These are phyloP conservation scores for Ceratorhiza oryzae-sativae DNA, from an alignment of 1,284 basidiomycete species.

Conservation along the genomic window DNA sequence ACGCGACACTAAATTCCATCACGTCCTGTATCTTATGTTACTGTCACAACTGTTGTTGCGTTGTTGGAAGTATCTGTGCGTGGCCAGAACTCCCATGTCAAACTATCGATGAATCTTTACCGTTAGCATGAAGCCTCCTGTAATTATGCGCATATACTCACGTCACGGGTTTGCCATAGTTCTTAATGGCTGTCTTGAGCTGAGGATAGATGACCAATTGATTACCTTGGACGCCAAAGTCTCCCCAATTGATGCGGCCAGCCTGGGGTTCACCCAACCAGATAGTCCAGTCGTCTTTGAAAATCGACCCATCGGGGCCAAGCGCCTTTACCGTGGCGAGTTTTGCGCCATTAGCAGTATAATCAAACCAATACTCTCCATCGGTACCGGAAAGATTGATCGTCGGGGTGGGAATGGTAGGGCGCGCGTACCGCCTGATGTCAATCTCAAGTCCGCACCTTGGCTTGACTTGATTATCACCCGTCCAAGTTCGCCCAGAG, in stretches of 20 bases:
- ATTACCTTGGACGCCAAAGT: conserved; percentile 1
- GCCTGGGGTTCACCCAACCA: conserved; percentile 37
- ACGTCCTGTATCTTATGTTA: conserved; percentile 10
- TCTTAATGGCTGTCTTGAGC: conserved; percentile 24
- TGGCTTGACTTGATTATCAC: conserved; percentile 32
- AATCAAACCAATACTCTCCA: conserved; percentile 18
- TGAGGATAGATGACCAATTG: conserved; percentile 16
- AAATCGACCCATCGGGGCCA: conserved; percentile 28
- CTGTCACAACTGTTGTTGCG: conserved; percentile 26
- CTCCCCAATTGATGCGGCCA: conserved; percentile 38
- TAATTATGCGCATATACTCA: neutral
- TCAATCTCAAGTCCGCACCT: conserved; percentile 41
- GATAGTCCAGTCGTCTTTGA: conserved; percentile 40
- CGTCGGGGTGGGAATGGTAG: conserved; percentile 4
- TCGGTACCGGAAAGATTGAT: neutral
- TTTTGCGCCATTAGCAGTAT: conserved; percentile 37
- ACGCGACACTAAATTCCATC: too few species aligned
- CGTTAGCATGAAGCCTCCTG: neutral
- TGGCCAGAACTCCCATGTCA: conserved; percentile 42
- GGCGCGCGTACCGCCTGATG: conserved; percentile 34
- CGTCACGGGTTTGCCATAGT: conserved; percentile 29
- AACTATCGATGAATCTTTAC: neutral
- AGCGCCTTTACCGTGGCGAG: conserved; percentile 38
- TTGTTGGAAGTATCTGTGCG: conserved; percentile 39
- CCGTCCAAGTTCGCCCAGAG: conserved; percentile 35